Evolutionary conservation across 441 rosid species (phyloP).

Genomic region (Brassica balearica): DNA sequence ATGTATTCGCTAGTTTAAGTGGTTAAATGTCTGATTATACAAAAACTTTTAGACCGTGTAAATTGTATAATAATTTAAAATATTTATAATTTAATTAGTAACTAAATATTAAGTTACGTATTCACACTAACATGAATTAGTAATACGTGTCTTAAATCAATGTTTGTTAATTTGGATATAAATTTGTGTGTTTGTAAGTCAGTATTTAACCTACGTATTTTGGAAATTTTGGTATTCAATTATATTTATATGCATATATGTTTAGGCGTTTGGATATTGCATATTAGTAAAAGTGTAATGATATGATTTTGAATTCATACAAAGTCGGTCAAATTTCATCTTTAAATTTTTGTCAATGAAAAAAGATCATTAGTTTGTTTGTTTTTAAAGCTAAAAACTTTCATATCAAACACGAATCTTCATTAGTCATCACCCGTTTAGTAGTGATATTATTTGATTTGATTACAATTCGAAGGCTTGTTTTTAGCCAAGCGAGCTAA

Average conservation of each 20-base stretch:
- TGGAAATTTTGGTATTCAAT: not conserved
- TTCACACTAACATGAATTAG: too few relatives aligned
- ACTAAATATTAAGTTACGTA: too few relatives aligned
- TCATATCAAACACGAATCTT: slow-evolving; percentile 19
- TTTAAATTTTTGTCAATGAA: not conserved
- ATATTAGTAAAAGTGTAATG: not conserved
- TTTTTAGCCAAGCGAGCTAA: slow-evolving; percentile 19
- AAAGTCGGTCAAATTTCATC: not conserved
- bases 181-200: not conserved
- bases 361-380: not conserved
- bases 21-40: too few relatives aligned
- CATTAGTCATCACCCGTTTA: slow-evolving; percentile 32
- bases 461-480: slow-evolving; percentile 21
- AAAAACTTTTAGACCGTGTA: too few relatives aligned
- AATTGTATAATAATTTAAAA: too few relatives aligned
- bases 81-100: too few relatives aligned
- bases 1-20: too few relatives aligned
- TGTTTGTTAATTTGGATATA: not conserved
- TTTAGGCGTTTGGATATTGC: not conserved
- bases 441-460: slow-evolving; percentile 19
- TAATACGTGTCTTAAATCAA: too few relatives aligned
- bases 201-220: not conserved
- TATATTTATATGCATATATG: not conserved
- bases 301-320: not conserved
- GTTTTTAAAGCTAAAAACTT: slow-evolving; percentile 13